Base-by-base conservation (phyloP, 352 stramenopile species). In the Phytophthora macrochlamydospora region DNA sequence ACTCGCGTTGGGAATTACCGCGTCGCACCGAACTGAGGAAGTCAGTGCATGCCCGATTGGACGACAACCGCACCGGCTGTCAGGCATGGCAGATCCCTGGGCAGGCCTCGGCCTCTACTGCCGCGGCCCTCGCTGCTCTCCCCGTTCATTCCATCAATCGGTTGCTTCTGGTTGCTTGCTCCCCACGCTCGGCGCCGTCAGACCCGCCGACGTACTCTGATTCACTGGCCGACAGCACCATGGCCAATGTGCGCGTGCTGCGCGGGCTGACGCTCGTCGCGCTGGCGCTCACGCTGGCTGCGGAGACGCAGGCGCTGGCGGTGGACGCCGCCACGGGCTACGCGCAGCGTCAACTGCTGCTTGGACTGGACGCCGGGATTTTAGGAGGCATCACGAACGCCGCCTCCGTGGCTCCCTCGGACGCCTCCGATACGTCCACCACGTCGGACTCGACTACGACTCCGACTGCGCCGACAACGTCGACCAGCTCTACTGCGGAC, bases 111-210 rank as follows among this genome's bases (percentile, higher is more conserved):
- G 24, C 37, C 64, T 65, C 56, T 69, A 59, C 62, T 57, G 56
- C 45, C 43, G 12, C 24, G 29, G 44, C 28, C n/a, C 28, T 32
- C 32, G 28, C 5, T 2, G 38, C 46, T 14, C 13, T 35, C 52
- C 1, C 30, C 54, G 51, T 28, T 67, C 65, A 73, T 73, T 73
- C 60, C 56, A 56, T 69, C 60, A 73, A 73, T 73, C 55, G 59
- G 56, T 38, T 56, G 33, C 55, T 69, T 24, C 37, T 55, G 60
- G 51, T 74, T 73, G 65, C 65, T 9, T 24, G 18, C 18, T 24
- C 7, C 42, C 50, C 50, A 73, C 66, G 66, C 61, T 69, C 60
- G 54, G 51, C 65, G 53, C 64, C 18, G 2, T 42, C 8, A 24
- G 18, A 24, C 11, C 35, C 59, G 65, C 53, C 55, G 65, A 59